Evolutionary conservation across 164 flowering plant genomes (phyloP).

Genomic region (Kingdonia uniflora): DNA sequence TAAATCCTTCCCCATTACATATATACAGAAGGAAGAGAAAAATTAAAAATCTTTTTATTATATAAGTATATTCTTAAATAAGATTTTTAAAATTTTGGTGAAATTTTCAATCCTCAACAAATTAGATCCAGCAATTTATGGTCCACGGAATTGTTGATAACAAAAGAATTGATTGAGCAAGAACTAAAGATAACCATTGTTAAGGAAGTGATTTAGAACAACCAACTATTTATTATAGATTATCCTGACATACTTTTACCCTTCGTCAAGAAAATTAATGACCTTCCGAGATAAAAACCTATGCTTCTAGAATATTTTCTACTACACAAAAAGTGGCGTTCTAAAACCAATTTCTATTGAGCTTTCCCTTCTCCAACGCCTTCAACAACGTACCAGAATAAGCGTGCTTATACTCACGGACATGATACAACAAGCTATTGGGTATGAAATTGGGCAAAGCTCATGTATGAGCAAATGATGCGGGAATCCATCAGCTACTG

Average conservation of each 20-base stretch:
- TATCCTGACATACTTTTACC: slow-evolving; percentile 43
- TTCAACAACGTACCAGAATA: slow-evolving; percentile 17
- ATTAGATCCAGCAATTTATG: too few species aligned
- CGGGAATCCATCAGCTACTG: slow-evolving; percentile 28
- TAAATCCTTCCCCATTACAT: too few species aligned
- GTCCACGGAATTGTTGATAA: slow-evolving; percentile 28
- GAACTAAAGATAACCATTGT: slow-evolving; percentile 17
- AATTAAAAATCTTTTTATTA: too few species aligned
- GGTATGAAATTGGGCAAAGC: slow-evolving; percentile 33
- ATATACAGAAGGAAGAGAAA: too few species aligned
- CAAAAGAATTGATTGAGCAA: too few species aligned
- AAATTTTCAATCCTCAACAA: slow-evolving; percentile 37
- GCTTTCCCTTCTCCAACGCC: slow-evolving; percentile 17
- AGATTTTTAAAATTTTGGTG: too few species aligned
- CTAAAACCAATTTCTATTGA: slow-evolving; percentile 27
- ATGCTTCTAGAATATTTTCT: slow-evolving; percentile 28
- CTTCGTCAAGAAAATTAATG: too few species aligned
- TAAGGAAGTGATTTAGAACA: slow-evolving; percentile 22
- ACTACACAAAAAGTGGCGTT: slow-evolving; percentile 6
- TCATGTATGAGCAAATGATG: too few species aligned
- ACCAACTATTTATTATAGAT: slow-evolving; percentile 34
- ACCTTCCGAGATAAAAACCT: slow-evolving; percentile 17
- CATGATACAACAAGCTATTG: slow-evolving; percentile 20
- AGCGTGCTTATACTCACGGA: slow-evolving; percentile 10
- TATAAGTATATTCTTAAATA: not conserved